These are phyloP conservation scores for Conoideocrella luteorostrata DNA, from an alignment of 2,329 filamentous ascomycete species.

Conservation along the genomic window DNA sequence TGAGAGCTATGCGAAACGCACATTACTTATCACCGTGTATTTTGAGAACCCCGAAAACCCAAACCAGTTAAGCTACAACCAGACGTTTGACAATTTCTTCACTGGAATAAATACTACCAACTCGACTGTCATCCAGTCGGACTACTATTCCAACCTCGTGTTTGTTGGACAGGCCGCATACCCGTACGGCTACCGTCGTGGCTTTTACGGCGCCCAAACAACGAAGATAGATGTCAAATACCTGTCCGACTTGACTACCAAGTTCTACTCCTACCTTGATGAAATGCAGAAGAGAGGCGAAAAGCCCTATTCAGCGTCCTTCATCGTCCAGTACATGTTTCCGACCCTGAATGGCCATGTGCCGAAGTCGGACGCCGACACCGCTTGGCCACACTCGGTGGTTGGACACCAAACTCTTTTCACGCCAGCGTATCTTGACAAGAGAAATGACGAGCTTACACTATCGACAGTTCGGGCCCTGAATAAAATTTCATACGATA, in stretches of 20 bases:
- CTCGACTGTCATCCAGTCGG: not conserved
- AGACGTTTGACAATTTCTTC: not conserved
- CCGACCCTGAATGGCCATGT: not conserved
- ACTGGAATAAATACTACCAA: not conserved
- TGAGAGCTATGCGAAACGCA: not conserved
- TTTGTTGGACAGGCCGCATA: not conserved
- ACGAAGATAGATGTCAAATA: not conserved
- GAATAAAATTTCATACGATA: not conserved
- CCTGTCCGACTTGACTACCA: not conserved
- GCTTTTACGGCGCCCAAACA: conserved; percentile 1
- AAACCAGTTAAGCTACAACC: not conserved
- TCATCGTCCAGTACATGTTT: conserved; percentile 3
- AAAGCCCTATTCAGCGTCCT: not conserved
- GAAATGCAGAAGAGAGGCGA: not conserved
- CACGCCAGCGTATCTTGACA: not conserved
- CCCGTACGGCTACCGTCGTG: not conserved
- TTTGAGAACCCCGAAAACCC: not conserved
- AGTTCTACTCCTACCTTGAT: not conserved
- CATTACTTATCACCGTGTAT: not conserved
- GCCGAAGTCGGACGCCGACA: not conserved
- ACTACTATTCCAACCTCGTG: not conserved
- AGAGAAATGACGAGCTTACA: not conserved
- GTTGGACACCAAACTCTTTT: conserved; percentile 1
- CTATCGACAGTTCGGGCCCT: not conserved
- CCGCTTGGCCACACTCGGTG: not conserved